Conservation (phyloP, 371 early-diverging fungal species). For the Apophysomyces ossiformis region DNA sequence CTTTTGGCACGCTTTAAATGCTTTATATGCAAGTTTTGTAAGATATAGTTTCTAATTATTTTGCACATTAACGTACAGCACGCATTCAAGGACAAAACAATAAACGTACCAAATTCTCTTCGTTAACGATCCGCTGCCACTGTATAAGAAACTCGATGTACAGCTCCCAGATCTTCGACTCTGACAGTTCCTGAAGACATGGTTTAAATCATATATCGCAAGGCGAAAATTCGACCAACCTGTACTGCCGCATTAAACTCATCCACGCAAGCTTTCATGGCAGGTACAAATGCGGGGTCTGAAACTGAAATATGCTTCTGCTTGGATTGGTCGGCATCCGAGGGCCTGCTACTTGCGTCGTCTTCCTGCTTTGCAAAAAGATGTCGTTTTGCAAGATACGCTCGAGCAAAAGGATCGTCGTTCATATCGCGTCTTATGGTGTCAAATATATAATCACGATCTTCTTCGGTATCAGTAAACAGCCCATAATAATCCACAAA, state of each 20-base stretch:
- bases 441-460: slow-evolving; percentile 58
- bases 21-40: slow-evolving; percentile 45
- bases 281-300: slow-evolving; percentile 62
- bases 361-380: slow-evolving; percentile 39
- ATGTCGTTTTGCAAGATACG: slow-evolving; percentile 64
- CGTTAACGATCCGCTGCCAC: slow-evolving; percentile 51
- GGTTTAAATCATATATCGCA: slow-evolving; percentile 17
- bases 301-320: slow-evolving; percentile 26
- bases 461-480: slow-evolving; percentile 61
- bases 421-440: slow-evolving; percentile 69
- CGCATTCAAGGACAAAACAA: neutral
- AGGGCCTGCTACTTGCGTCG: slow-evolving; percentile 15
- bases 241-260: slow-evolving; percentile 51
- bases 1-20: slow-evolving; percentile 50
- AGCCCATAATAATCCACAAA: slow-evolving; percentile 72
- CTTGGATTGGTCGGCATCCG: neutral
- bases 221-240: slow-evolving; percentile 25
- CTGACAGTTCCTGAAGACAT: slow-evolving; percentile 26
- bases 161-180: slow-evolving; percentile 56
- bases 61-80: neutral
- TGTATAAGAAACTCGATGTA: slow-evolving; percentile 65
- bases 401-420: slow-evolving; percentile 57
- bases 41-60: slow-evolving; percentile 56
- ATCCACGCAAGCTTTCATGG: slow-evolving; percentile 54
- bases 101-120: slow-evolving; percentile 58